Evolutionary conservation across 305 asterid genomes (phyloP).

Genomic region (Ilex paraguariensis): DNA sequence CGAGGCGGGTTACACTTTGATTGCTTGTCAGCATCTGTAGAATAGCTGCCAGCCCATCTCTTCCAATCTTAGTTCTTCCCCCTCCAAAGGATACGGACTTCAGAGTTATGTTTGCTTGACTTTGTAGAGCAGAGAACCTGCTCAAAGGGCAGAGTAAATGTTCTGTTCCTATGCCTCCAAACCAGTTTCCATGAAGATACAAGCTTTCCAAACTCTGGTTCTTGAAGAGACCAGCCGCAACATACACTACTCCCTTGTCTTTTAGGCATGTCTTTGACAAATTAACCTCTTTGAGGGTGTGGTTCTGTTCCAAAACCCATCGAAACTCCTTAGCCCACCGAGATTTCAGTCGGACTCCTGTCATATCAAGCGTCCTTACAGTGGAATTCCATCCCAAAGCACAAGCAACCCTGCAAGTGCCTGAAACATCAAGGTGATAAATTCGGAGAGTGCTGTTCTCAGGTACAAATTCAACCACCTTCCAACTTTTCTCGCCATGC

Average conservation of each 20-base stretch:
- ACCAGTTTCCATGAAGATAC: slow-evolving; percentile 59
- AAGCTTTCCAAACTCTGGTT: slow-evolving; percentile 59
- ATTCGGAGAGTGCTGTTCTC: slow-evolving; percentile 50
- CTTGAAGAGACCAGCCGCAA: slow-evolving; percentile 83
- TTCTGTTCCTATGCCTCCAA: slow-evolving; percentile 64
- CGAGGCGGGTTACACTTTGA: slow-evolving; percentile 43
- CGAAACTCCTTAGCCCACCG: slow-evolving; percentile 84
- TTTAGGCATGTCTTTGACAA: slow-evolving; percentile 57
- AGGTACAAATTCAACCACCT: slow-evolving; percentile 63
- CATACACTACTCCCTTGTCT: slow-evolving; percentile 64
- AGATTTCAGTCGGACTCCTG: slow-evolving; percentile 59
- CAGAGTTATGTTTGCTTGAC: slow-evolving; percentile 58
- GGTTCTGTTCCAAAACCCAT: slow-evolving; percentile 75
- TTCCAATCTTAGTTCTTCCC: slow-evolving; percentile 55
- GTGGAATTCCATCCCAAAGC: slow-evolving; percentile 72
- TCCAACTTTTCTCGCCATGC: slow-evolving; percentile 25
- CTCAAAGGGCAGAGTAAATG: slow-evolving; percentile 83
- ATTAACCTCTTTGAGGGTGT: slow-evolving; percentile 49
- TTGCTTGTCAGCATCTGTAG: slow-evolving; percentile 63
- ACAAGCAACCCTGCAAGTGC: slow-evolving; percentile 60
- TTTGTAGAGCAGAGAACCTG: slow-evolving; percentile 69
- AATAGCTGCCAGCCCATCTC: slow-evolving; percentile 61
- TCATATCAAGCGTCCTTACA: slow-evolving; percentile 64
- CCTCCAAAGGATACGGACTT: slow-evolving; percentile 68
- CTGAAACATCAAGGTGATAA: slow-evolving; percentile 37